Evolutionary conservation across 2,329 filamentous ascomycete genomes (phyloP).

Genomic region (Aspergillus intermedius): DNA sequence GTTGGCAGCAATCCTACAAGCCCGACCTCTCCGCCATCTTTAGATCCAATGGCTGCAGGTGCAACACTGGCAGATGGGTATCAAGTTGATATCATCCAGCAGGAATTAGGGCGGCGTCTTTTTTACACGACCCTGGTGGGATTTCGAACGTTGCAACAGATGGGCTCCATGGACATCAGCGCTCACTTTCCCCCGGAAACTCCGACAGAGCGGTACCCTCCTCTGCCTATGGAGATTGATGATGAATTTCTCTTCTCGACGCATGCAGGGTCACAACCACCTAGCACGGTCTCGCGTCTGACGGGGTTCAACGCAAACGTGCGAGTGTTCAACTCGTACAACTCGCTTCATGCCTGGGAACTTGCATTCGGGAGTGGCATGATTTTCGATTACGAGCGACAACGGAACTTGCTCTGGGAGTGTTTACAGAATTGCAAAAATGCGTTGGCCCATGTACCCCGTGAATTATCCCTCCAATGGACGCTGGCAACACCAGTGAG

Average conservation of each 20-base stretch:
- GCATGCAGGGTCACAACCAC: conserved; percentile 63
- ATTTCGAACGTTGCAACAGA: conserved; percentile 69
- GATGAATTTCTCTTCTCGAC: conserved; percentile 71
- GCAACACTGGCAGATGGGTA: neutral
- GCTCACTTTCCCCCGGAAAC: conserved; percentile 71
- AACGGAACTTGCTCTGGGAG: conserved; percentile 65
- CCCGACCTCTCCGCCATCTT: conserved; percentile 15
- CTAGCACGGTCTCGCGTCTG: conserved; percentile 61
- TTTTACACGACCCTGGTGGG: conserved; percentile 80
- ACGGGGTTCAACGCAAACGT: conserved; percentile 77
- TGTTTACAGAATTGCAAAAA: conserved; percentile 65
- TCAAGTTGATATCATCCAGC: conserved; percentile 32
- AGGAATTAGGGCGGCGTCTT: conserved; percentile 51
- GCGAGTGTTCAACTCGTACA: conserved; percentile 73
- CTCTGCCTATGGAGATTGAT: conserved; percentile 73
- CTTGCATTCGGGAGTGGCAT: conserved; percentile 73
- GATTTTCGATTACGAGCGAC: conserved; percentile 69
- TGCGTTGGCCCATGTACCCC: conserved; percentile 60
- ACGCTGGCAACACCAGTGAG: conserved; percentile 27
- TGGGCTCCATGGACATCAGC: conserved; percentile 65
- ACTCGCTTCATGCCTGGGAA: conserved; percentile 69
- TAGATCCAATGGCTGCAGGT: conserved; percentile 12
- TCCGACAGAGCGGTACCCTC: conserved; percentile 67
- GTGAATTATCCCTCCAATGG: conserved; percentile 56
- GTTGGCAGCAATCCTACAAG: conserved; percentile 14